Percentiles rank a stretch among this genome's conserved stretches.
These are phyloP conservation scores for Globisporangium cylindrosporum DNA, from an alignment of 352 stramenopile species.

Conservation along the genomic window DNA sequence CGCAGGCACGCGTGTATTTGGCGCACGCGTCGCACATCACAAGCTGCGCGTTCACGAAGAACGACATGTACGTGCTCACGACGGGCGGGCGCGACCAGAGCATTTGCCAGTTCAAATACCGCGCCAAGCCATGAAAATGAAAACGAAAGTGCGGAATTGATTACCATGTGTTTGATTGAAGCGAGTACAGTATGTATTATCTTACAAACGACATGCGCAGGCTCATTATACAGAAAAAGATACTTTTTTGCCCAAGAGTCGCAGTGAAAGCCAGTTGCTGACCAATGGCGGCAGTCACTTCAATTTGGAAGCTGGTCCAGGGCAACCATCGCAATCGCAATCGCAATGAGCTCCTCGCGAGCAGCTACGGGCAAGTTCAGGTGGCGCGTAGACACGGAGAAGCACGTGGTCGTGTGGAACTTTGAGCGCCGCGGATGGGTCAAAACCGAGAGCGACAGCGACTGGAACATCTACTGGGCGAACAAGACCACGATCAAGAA, in stretches of 20 bases:
- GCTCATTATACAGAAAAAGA: background rate
- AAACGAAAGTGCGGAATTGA: background rate
- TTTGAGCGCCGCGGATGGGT: slow-evolving; percentile 83
- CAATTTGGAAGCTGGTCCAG: background rate
- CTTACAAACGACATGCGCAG: background rate
- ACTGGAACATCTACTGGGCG: slow-evolving; percentile 95
- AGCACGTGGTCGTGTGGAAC: slow-evolving; percentile 82
- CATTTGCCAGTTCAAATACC: slow-evolving; percentile 72
- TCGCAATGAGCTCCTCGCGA: background rate
- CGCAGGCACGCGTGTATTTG: slow-evolving; percentile 23
- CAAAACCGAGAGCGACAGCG: slow-evolving; percentile 71
- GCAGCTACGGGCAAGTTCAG: slow-evolving; percentile 34
- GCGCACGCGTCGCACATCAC: slow-evolving; percentile 77
- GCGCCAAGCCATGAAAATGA: background rate
- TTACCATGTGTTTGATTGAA: background rate
- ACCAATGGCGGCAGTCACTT: background rate
- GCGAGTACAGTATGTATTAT: background rate
- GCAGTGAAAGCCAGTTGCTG: background rate
- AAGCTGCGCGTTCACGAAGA: slow-evolving; percentile 57
- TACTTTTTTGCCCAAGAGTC: background rate
- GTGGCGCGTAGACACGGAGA: slow-evolving; percentile 71
- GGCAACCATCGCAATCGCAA: background rate
- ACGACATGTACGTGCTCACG: slow-evolving; percentile 72
- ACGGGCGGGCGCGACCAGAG: slow-evolving; percentile 69
- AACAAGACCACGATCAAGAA: slow-evolving; percentile 86